These are phyloP conservation scores for Mortierella sp. DNA, from an alignment of 371 early-diverging fungal species.

Conservation along the genomic window DNA sequence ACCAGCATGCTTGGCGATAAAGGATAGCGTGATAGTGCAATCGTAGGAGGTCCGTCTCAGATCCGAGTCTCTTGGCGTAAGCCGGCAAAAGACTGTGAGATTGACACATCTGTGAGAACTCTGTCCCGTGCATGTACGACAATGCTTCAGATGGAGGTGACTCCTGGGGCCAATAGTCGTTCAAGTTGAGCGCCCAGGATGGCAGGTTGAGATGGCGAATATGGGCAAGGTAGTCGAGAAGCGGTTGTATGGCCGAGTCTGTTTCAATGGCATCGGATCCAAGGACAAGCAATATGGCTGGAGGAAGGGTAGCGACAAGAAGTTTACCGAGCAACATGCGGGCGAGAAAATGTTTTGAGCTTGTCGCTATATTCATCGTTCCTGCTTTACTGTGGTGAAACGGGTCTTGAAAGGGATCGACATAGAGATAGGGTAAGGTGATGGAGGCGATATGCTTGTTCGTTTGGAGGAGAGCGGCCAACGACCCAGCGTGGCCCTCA, in stretches of 20 bases:
- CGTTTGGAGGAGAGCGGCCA: not conserved
- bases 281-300: not conserved
- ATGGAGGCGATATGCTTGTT: not conserved
- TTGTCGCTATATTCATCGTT: no score
- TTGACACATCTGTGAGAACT: not conserved
- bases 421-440: not conserved
- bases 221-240: not conserved
- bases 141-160: not conserved
- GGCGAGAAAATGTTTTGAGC: not conserved
- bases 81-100: not conserved
- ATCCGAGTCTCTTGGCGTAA: not conserved
- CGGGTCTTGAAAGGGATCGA: not conserved
- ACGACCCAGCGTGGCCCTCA: not conserved
- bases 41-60: not conserved
- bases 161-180: not conserved
- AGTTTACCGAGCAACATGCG: not conserved
- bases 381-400: no score
- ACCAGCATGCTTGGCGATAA: not conserved
- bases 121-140: not conserved
- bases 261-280: not conserved
- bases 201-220: not conserved
- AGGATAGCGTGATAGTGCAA: not conserved
- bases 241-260: not conserved
- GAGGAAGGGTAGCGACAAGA: not conserved
- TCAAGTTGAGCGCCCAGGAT: not conserved